Evolutionary conservation across 129 eudicot species (phyloP).

Genomic region (Artemisia annua): DNA sequence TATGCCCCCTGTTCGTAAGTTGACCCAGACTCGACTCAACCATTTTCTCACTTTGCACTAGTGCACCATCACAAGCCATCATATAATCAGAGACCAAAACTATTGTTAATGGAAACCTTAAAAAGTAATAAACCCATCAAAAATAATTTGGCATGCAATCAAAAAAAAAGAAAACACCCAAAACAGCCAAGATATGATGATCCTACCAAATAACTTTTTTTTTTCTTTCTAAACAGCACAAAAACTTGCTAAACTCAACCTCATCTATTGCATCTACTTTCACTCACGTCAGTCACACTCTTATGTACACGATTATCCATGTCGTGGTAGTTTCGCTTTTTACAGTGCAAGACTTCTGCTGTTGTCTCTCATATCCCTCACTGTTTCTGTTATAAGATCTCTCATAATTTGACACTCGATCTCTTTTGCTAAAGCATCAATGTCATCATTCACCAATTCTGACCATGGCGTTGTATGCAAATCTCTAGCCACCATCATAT

Average conservation of each 20-base stretch:
- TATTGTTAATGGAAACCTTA: too few species aligned
- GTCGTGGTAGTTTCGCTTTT: slow-evolving; percentile 10
- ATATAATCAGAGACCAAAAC: too few species aligned
- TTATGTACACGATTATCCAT: slow-evolving; percentile 30
- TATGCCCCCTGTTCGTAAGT: too few species aligned
- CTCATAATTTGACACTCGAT: slow-evolving; percentile 52
- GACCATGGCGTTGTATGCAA: slow-evolving; percentile 64
- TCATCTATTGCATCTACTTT: slow-evolving; percentile 25
- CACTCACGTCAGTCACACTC: slow-evolving; percentile 44
- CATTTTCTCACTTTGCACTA: too few species aligned
- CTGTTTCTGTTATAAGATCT: slow-evolving; percentile 68
- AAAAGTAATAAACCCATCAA: too few species aligned
- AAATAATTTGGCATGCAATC: slow-evolving; percentile 30
- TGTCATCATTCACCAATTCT: slow-evolving; percentile 54
- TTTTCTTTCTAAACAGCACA: slow-evolving; percentile 28
- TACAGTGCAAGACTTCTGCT: slow-evolving; percentile 20
- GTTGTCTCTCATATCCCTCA: slow-evolving; percentile 44
- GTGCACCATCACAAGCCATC: too few species aligned
- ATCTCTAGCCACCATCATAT: slow-evolving; percentile 71
- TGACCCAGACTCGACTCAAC: too few species aligned
- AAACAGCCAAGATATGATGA: slow-evolving; percentile 27
- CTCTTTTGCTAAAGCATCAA: slow-evolving; percentile 60
- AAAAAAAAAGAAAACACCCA: slow-evolving; percentile 30
- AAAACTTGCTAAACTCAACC: slow-evolving; percentile 35
- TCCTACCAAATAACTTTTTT: slow-evolving; percentile 24